Conservation (phyloP, 257 asterid species). For the Fraxinus cuspidata region DNA sequence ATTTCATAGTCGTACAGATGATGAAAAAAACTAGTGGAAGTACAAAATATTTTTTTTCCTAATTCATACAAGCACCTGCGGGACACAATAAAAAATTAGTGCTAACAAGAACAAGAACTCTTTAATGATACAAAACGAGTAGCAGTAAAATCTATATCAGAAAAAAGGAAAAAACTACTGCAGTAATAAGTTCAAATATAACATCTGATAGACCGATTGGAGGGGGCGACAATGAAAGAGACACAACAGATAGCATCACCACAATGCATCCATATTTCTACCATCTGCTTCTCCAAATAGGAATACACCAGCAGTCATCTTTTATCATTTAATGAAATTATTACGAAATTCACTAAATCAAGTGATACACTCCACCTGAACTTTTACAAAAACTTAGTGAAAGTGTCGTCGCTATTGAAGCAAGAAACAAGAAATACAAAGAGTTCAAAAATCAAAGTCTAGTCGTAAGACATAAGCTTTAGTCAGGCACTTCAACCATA, state of each 20-base stretch:
- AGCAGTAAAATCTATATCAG: background rate
- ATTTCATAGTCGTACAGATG: background rate
- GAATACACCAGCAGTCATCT: background rate
- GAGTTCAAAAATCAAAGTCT: background rate
- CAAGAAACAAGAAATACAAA: background rate
- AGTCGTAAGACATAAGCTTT: background rate
- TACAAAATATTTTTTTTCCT: background rate
- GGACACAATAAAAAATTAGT: background rate
- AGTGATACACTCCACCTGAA: background rate
- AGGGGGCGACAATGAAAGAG: background rate
- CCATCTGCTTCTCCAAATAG: background rate
- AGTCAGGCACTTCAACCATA: background rate
- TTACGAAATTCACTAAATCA: background rate
- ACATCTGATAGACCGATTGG: background rate
- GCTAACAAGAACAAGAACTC: background rate
- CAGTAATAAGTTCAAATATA: background rate
- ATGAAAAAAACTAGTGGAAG: background rate
- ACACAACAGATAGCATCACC: background rate
- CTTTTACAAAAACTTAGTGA: background rate
- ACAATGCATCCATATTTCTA: constrained; percentile 3
- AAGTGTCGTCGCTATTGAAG: background rate
- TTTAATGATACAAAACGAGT: background rate
- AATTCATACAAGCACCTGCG: background rate
- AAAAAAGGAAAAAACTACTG: background rate
- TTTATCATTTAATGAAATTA: background rate